phyloP scores from a whole-genome alignment of 306 rosid genomes.

The Clitoria ternatea region DNA sequence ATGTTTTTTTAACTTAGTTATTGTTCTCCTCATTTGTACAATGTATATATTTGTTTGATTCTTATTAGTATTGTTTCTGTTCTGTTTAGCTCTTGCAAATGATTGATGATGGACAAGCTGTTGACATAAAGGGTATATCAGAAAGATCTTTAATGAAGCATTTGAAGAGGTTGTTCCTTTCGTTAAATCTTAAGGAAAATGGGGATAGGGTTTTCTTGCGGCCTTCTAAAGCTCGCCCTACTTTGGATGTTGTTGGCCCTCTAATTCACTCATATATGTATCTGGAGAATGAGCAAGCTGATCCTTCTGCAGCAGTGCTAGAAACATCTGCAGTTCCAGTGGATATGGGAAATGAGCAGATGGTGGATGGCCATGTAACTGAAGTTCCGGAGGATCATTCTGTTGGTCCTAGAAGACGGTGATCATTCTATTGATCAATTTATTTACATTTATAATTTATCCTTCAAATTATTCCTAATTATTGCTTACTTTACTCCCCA shows the following conservation, averaged over 20 bases:
- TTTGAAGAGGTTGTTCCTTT: slow-evolving; percentile 65
- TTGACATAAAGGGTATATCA: slow-evolving; percentile 84
- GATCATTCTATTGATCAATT: not conserved
- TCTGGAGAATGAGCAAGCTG: slow-evolving; percentile 20
- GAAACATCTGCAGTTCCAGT: slow-evolving; percentile 36
- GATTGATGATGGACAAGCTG: slow-evolving; percentile 95
- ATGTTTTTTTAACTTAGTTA: too few species aligned
- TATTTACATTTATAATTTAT: not conserved
- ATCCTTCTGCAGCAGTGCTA: slow-evolving; percentile 24
- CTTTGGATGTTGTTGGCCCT: slow-evolving; percentile 69
- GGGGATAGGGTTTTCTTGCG: slow-evolving; percentile 68
- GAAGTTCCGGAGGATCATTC: slow-evolving; percentile 42
- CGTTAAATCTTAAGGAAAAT: slow-evolving; percentile 62
- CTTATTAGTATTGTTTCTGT: slow-evolving; percentile 6
- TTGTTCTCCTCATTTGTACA: too few species aligned
- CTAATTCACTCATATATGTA: slow-evolving; percentile 41
- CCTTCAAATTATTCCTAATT: not conserved
- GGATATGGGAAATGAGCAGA: slow-evolving; percentile 30
- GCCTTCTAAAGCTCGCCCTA: slow-evolving; percentile 60
- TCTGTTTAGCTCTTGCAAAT: slow-evolving; percentile 68
- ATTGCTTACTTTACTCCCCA: slow-evolving; percentile 32
- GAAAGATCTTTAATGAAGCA: slow-evolving; percentile 56
- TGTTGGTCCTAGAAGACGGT: slow-evolving; percentile 69
- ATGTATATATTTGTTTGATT: slow-evolving; percentile 8
- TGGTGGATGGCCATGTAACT: slow-evolving; percentile 26